Percentiles rank a stretch among this genome's conserved stretches.
Conservation (phyloP, 2,329 filamentous ascomycete species). For the Trichothecium sympodiale region DNA sequence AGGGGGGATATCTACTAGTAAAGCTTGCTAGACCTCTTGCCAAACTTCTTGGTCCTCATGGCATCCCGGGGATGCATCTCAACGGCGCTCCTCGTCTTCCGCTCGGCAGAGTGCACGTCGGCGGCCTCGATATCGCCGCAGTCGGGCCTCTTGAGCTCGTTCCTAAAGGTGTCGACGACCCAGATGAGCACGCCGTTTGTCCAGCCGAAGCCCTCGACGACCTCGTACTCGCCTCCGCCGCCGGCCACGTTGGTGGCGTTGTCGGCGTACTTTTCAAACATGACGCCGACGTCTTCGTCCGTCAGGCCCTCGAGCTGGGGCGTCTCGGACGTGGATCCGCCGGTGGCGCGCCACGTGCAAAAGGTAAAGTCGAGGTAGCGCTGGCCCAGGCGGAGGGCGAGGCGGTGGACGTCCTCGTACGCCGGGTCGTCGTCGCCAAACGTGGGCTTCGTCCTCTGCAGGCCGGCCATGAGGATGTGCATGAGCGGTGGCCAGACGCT, state of each 20-base stretch:
- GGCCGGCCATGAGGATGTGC: constrained; percentile 51
- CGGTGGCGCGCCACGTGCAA: constrained; percentile 60
- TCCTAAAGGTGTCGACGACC: constrained; percentile 50
- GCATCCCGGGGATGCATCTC: constrained; percentile 5
- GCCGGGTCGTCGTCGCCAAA: constrained; percentile 41
- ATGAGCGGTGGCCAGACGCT: constrained; percentile 60
- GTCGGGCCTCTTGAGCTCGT: constrained; percentile 41
- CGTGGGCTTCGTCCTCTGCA: constrained; percentile 47
- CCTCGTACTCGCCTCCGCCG: constrained; percentile 56
- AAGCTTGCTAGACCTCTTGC: constrained; percentile 1
- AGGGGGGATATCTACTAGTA: too few species aligned
- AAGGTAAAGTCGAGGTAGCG: constrained; percentile 57
- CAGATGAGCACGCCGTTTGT: constrained; percentile 59
- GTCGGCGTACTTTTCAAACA: constrained; percentile 61
- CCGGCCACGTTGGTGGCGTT: constrained; percentile 49
- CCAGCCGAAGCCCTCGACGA: constrained; percentile 63
- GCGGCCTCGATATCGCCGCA: constrained; percentile 39
- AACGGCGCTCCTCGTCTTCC: constrained; percentile 4
- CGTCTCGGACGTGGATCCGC: constrained; percentile 43
- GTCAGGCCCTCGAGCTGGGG: constrained; percentile 37
- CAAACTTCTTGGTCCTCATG: constrained; percentile 6
- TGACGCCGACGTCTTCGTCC: constrained; percentile 39
- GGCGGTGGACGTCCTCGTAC: constrained; percentile 39
- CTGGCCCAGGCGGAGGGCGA: constrained; percentile 49
- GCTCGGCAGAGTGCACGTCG: constrained; percentile 5